Base-by-base conservation (phyloP, 2,329 filamentous ascomycete genomes). In the Neonectria hederae region DNA sequence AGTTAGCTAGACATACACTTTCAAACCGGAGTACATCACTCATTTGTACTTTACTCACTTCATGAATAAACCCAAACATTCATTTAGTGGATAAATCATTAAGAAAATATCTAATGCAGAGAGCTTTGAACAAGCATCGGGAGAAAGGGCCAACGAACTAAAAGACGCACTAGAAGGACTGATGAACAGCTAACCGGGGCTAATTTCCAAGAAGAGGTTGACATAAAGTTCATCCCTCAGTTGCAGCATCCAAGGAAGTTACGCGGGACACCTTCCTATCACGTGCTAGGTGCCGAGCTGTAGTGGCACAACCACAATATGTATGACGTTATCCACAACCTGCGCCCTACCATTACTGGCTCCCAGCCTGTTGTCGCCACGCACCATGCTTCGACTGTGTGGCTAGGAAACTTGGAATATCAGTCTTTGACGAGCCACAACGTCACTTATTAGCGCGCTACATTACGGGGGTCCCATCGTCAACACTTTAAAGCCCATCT, bases 371-470 rank as follows among this genome's bases (percentile, higher is more conserved):
- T 59, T 65, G 57, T 64, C 67, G 69, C 69, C 69, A 71, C 69
- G 61, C 63, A 54, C 51, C 65, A 38, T 24, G 10, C 17, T 19
- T 13, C 22, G 42, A 56, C 19, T 6, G 67, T 70, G 69, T 72
- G 69, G 69, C 69, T 69, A 58, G 51, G 68, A 72, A 72, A 72
- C 70, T 57, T 71, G 70, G 59, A 72, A 72, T 24, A 51, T 38
- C 40, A 43, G 52, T 14, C 40, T 59, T 59, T 38, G 62, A 51
- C 46, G 38, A 43, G 40, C 30, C 30, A 35, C 63, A 69, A 72
- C 70, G 70, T 72, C 70, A 72, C 70, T 55, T 28, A 32, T n/a
- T n/a, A n/a, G n/a, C n/a, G 13, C 13, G 5, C 17, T 7, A 40
- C 17, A 54, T 38, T 2, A 14, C 21, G 9, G 17, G 11, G 19